Evolutionary conservation across 192 early-diverging fungal species (phyloP), one percentile per base, ranked within the genome.

Genomic region (Haplosporangium gracile): DNA sequence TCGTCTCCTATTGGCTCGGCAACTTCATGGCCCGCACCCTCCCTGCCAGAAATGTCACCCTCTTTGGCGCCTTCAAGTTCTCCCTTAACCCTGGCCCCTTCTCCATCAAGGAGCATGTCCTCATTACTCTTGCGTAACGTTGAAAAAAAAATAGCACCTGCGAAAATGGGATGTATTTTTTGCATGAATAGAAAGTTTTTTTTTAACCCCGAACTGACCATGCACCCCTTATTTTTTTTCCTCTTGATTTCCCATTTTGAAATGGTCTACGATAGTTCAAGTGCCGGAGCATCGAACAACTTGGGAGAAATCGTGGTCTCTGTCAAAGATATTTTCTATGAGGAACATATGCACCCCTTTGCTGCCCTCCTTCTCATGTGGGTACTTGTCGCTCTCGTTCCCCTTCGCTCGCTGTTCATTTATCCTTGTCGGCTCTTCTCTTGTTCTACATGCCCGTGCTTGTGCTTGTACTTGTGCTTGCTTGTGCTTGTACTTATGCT

Each of bases 31-130:
- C 88, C 20, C 78, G 80, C 11, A 60, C 72, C 47, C 72, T 88
- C 49, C 88, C 88, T 4, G 38, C 75, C 45, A 82, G 53, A 70
- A 72, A 79, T 63, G 68, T 88, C 49, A 84, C 79, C 55, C 40
- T 85, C 13, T 51, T 51, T 5, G 68, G 69, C 22, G 70, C 78
- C 2, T 71, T 82, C 74, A 78, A 78, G 53, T 88, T 88, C 77
- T 85, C 81, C 71, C 88, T 90, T 60, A 91, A 91, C 39, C 90
- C 90, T 49, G 90, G 82, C 6, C 88, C 88, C 1, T 91, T 91
- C 75, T 89, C 89, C 16, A 78, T 89, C 78, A 91, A 91, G 77
- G 90, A 91, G 70, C 89, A 90, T 34, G 90, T 87, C 13, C 77
- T 91, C 39, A 88, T 91, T 32, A 85, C 82, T 26, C 77, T 88